phyloP scores from a whole-genome alignment of 2,329 filamentous ascomycete species.

The Didymella lethalis region DNA sequence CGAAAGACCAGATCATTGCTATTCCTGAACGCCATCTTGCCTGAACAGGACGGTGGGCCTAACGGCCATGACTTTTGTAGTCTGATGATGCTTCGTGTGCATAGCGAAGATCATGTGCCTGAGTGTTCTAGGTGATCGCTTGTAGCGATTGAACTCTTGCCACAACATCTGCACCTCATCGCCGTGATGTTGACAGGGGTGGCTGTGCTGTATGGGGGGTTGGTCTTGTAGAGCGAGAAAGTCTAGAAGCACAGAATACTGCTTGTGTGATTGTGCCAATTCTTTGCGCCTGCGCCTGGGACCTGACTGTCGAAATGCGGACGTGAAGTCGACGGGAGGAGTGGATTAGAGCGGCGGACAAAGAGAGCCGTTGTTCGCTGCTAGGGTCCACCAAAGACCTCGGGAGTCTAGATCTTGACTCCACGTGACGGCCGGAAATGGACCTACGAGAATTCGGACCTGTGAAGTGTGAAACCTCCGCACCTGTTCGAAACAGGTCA shows the following conservation, averaged over 20 bases:
- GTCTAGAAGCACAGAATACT: not conserved
- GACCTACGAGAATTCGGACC: not conserved
- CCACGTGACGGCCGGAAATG: constrained; percentile 6
- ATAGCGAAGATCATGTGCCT: not conserved
- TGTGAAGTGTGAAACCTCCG: not conserved
- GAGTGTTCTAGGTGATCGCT: not conserved
- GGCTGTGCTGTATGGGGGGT: not conserved
- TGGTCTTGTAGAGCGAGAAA: not conserved
- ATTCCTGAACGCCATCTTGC: not conserved
- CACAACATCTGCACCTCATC: not conserved
- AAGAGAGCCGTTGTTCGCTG: not conserved
- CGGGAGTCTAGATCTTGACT: not conserved
- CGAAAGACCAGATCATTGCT: constrained; percentile 6
- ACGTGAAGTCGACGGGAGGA: not conserved
- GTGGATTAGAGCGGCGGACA: constrained; percentile 6
- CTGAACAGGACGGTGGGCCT: not conserved
- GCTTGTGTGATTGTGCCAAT: not conserved
- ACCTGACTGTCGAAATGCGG: not conserved
- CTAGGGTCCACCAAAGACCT: not conserved
- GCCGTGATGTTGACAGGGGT: not conserved
- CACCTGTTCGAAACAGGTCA: constrained; percentile 5
- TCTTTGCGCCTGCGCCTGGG: not conserved
- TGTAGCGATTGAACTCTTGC: not conserved
- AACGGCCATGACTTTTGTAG: not conserved
- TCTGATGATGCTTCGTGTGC: not conserved